Percentiles rank a stretch among this genome's conserved stretches.
These are phyloP conservation scores for Eurotiales sp. DNA, from an alignment of 2,329 filamentous ascomycete genomes.

Conservation along the genomic window DNA sequence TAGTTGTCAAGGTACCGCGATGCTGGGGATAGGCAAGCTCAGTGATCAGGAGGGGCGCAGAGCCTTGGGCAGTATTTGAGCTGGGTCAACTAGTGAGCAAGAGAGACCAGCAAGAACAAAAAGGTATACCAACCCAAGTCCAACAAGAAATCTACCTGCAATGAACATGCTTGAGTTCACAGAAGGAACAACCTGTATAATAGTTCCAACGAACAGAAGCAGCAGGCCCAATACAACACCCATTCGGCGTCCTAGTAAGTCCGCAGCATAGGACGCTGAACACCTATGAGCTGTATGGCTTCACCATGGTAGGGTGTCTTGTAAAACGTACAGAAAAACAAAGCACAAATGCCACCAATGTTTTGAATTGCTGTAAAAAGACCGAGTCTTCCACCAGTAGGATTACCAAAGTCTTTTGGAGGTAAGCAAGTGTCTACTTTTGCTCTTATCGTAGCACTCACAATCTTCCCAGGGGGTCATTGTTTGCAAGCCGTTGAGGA, in stretches of 20 bases:
- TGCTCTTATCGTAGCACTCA: constrained; percentile 5
- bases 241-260: constrained; percentile 17
- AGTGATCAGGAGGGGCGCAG: constrained; percentile 7
- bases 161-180: constrained; percentile 2
- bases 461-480: constrained; percentile 19
- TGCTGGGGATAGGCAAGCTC: constrained; percentile 19
- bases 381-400: constrained; percentile 38
- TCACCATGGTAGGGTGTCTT: background rate
- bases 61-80: constrained; percentile 4
- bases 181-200: constrained; percentile 14
- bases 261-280: constrained; percentile 19
- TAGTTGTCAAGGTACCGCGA: constrained; percentile 19
- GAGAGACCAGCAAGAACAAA: background rate
- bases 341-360: constrained; percentile 25
- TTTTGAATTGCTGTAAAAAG: constrained; percentile 45
- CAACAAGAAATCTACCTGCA: constrained; percentile 17
- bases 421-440: constrained; percentile 16
- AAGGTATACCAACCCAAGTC: constrained; percentile 15
- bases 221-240: constrained; percentile 17
- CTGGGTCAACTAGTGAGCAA: background rate
- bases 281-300: background rate
- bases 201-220: constrained; percentile 19
- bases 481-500: constrained; percentile 20
- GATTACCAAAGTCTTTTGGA: constrained; percentile 28
- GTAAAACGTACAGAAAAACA: constrained; percentile 17